Conservation (phyloP, 441 rosid genomes). For the Isatis lusitanica region DNA sequence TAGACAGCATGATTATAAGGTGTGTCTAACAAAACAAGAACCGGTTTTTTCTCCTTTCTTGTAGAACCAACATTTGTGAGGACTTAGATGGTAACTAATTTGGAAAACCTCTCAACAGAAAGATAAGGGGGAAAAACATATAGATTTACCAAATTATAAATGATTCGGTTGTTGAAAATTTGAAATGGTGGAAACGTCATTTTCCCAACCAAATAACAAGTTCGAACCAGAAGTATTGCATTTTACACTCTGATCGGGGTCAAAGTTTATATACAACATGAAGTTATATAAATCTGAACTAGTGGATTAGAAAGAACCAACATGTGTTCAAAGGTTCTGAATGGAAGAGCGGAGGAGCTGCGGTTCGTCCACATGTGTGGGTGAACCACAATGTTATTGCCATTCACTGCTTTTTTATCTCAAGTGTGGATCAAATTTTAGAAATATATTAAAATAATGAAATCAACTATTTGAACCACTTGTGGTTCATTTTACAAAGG, state of each 20-base stretch:
- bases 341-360: too few relatives aligned
- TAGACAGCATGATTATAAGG: not conserved
- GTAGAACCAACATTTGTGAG: not conserved
- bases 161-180: not conserved
- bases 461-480: too few relatives aligned
- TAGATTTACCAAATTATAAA: not conserved
- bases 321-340: not conserved
- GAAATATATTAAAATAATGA: too few relatives aligned
- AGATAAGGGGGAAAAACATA: not conserved
- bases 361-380: too few relatives aligned
- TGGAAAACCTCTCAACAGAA: not conserved
- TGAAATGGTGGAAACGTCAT: not conserved
- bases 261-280: not conserved
- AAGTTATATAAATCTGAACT: not conserved
- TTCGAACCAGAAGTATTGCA: not conserved
- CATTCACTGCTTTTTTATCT: too few relatives aligned
- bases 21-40: not conserved
- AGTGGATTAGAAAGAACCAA: not conserved
- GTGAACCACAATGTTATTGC: too few relatives aligned
- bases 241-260: not conserved
- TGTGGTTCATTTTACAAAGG: too few relatives aligned
- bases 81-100: slow-evolving; percentile 8
- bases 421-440: too few relatives aligned
- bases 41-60: not conserved
- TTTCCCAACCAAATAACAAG: not conserved